A percentile compares a stretch with the other conserved stretches of the same genome.
phyloP scores from a whole-genome alignment of 2,329 filamentous ascomycete genomes.

The Fusarium pseudograminearum region DNA sequence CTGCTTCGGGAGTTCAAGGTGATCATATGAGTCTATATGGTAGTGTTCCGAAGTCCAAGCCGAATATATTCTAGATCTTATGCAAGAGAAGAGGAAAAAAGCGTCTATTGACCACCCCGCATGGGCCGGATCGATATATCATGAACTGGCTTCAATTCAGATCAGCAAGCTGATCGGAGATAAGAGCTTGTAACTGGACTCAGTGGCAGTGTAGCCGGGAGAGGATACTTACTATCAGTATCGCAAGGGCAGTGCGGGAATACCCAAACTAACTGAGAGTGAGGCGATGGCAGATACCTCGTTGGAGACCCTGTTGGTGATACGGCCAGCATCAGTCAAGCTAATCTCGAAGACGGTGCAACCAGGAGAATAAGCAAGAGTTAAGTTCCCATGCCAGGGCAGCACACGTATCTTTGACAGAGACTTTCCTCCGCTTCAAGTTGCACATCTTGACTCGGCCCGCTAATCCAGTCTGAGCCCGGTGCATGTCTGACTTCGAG shows the following conservation, averaged over 20 bases:
- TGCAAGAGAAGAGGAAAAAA: background rate
- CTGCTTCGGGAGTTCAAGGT: conserved; percentile 3
- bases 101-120: background rate
- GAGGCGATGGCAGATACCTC: conserved; percentile 24
- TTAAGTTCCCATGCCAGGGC: conserved; percentile 32
- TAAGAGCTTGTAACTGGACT: background rate
- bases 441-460: conserved; percentile 48
- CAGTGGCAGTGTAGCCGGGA: conserved; percentile 6
- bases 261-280: conserved; percentile 17
- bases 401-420: conserved; percentile 33
- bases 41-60: background rate
- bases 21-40: background rate
- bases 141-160: background rate
- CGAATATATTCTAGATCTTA: background rate
- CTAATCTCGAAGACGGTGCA: conserved; percentile 48
- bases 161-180: background rate
- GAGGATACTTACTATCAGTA: background rate
- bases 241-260: conserved; percentile 3
- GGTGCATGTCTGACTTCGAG: conserved; percentile 48
- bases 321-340: conserved; percentile 42
- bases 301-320: conserved; percentile 36
- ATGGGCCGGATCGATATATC: background rate
- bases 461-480: conserved; percentile 41
- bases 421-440: conserved; percentile 23
- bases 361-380: conserved; percentile 39